phyloP scores from a whole-genome alignment of 805 yeast species.

The Cyberlindnera xylosilytica region DNA sequence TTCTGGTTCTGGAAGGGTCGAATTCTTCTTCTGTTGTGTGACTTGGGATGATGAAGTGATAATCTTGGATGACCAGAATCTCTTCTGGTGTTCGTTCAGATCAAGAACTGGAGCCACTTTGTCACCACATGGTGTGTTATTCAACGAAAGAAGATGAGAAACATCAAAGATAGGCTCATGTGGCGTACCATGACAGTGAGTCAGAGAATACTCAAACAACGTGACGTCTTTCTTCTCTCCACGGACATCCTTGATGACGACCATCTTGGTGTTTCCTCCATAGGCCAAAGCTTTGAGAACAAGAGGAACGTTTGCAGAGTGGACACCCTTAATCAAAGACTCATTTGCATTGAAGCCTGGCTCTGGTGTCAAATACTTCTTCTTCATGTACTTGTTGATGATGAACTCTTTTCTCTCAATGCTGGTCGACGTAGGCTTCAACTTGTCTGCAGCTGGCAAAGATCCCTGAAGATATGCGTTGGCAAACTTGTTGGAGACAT shows the following conservation, averaged over 20 bases:
- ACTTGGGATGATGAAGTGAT: conserved; percentile 17
- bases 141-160: conserved; percentile 55
- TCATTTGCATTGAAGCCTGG: conserved; percentile 28
- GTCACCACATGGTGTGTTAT: conserved; percentile 49
- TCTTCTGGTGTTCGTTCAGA: conserved; percentile 43
- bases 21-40: background rate
- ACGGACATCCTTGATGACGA: conserved; percentile 30
- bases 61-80: conserved; percentile 50
- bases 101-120: conserved; percentile 33
- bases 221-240: conserved; percentile 27
- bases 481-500: conserved; percentile 50
- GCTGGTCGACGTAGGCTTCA: conserved; percentile 35
- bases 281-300: conserved; percentile 42
- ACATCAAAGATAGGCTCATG: conserved; percentile 40
- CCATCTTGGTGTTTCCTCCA: conserved; percentile 46
- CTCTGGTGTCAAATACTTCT: conserved; percentile 37
- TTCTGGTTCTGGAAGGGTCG: background rate
- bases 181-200: conserved; percentile 35
- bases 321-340: conserved; percentile 49
- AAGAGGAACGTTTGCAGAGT: conserved; percentile 43
- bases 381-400: conserved; percentile 58
- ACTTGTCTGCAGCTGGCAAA: conserved; percentile 21
- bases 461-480: conserved; percentile 62
- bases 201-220: conserved; percentile 50
- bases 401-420: conserved; percentile 57